Conservation (phyloP, 2,329 filamentous ascomycete genomes). For the Penicillium psychrosexuale region DNA sequence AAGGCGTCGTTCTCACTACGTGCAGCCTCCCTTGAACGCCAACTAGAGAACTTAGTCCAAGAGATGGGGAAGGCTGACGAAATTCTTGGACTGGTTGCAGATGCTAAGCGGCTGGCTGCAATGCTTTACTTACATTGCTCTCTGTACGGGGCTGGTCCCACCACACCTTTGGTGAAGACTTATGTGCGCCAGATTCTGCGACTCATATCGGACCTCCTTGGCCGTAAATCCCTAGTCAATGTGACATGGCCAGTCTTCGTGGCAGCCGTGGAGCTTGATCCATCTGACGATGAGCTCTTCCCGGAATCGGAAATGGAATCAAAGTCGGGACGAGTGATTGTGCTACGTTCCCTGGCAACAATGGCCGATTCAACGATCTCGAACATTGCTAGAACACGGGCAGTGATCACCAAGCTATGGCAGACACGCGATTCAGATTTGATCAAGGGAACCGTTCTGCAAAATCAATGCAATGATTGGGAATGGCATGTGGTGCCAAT, state of each 20-base stretch:
- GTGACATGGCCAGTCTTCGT: slow-evolving; percentile 47
- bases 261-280: slow-evolving; percentile 44
- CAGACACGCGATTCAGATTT: slow-evolving; percentile 42
- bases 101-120: slow-evolving; percentile 46
- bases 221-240: slow-evolving; percentile 32
- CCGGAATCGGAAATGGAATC: slow-evolving; percentile 16
- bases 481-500: slow-evolving; percentile 43
- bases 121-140: slow-evolving; percentile 48
- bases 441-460: slow-evolving; percentile 19
- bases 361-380: slow-evolving; percentile 43
- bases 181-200: slow-evolving; percentile 38
- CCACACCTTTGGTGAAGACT: slow-evolving; percentile 34
- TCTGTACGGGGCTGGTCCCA: slow-evolving; percentile 43
- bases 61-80: slow-evolving; percentile 30
- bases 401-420: slow-evolving; percentile 51
- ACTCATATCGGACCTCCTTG: slow-evolving; percentile 34
- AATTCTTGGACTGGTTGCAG: slow-evolving; percentile 36
- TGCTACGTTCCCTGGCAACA: slow-evolving; percentile 41
- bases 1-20: slow-evolving; percentile 29
- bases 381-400: slow-evolving; percentile 46
- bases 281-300: slow-evolving; percentile 38
- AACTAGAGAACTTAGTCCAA: slow-evolving; percentile 36
- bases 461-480: slow-evolving; percentile 40
- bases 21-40: slow-evolving; percentile 35
- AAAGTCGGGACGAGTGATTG: slow-evolving; percentile 38